phyloP scores from a whole-genome alignment of 2,329 filamentous ascomycete species.

The Allantophomopsis cytisporea region DNA sequence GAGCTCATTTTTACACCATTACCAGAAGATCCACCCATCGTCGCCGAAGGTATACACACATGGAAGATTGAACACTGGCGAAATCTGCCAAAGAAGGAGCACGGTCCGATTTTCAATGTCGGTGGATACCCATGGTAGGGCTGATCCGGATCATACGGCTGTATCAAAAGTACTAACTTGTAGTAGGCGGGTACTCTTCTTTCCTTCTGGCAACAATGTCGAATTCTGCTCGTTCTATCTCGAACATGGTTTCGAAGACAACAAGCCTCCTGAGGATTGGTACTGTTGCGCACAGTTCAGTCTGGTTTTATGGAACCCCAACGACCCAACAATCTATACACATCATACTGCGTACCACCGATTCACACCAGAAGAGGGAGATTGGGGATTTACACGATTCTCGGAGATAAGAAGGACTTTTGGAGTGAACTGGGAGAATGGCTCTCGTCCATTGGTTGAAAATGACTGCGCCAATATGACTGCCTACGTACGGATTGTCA shows the following conservation, averaged over 20 bases:
- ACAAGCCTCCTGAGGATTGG: conserved; percentile 76
- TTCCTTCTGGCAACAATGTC: conserved; percentile 88
- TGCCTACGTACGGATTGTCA: conserved; percentile 68
- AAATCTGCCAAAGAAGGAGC: conserved; percentile 61
- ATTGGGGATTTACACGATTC: conserved; percentile 98
- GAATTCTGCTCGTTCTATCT: conserved; percentile 92
- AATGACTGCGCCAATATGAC: conserved; percentile 68
- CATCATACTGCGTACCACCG: conserved; percentile 85
- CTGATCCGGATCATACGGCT: neutral
- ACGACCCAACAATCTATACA: conserved; percentile 72
- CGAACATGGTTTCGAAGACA: conserved; percentile 77
- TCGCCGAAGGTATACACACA: conserved; percentile 63
- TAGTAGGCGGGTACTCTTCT: conserved; percentile 78
- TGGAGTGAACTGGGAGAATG: conserved; percentile 59
- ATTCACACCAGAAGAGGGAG: conserved; percentile 90
- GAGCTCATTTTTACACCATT: conserved; percentile 62
- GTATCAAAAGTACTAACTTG: conserved; percentile 6
- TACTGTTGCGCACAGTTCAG: conserved; percentile 94
- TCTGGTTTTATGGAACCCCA: conserved; percentile 85
- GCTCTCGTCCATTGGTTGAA: conserved; percentile 58
- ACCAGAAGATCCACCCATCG: conserved; percentile 61
- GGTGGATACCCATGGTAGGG: conserved; percentile 76
- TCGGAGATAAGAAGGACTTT: conserved; percentile 81
- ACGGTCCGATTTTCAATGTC: conserved; percentile 78
- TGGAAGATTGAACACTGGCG: conserved; percentile 87